These are phyloP conservation scores for Dioscorea cayenensis DNA, from an alignment of 116 monocot genomes.

Conservation along the genomic window DNA sequence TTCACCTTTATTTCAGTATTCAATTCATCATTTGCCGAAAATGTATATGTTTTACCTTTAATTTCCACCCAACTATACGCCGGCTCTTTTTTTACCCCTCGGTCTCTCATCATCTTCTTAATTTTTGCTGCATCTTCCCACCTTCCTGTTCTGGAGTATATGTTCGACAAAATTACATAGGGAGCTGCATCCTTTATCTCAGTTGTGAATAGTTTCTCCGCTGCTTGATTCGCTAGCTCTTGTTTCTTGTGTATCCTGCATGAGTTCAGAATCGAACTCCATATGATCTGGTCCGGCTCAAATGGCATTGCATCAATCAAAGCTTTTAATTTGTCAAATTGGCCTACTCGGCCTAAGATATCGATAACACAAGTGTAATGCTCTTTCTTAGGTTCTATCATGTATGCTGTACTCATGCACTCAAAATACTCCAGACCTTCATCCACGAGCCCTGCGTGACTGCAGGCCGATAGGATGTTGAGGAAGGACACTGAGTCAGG, in stretches of 20 bases:
- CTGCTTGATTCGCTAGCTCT: slow-evolving; percentile 33
- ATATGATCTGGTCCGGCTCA: slow-evolving; percentile 59
- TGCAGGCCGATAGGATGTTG: slow-evolving; percentile 62
- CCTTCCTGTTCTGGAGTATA: slow-evolving; percentile 54
- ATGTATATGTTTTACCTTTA: slow-evolving; percentile 31
- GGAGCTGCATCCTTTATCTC: slow-evolving; percentile 48
- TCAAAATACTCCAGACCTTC: slow-evolving; percentile 57
- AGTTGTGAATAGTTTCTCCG: slow-evolving; percentile 59
- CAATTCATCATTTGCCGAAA: slow-evolving; percentile 45
- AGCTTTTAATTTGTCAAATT: slow-evolving; percentile 41
- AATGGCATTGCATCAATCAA: slow-evolving; percentile 49
- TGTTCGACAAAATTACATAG: slow-evolving; percentile 73
- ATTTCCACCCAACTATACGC: slow-evolving; percentile 84
- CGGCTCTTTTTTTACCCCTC: slow-evolving; percentile 68
- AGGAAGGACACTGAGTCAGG: slow-evolving; percentile 51
- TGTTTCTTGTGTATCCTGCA: slow-evolving; percentile 64
- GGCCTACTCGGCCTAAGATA: slow-evolving; percentile 60
- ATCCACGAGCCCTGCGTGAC: slow-evolving; percentile 66
- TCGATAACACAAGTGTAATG: slow-evolving; percentile 82
- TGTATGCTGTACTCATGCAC: slow-evolving; percentile 32
- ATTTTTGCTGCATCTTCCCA: slow-evolving; percentile 65
- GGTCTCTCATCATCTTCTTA: slow-evolving; percentile 63
- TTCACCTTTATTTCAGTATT: slow-evolving; percentile 21
- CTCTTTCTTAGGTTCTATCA: slow-evolving; percentile 41
- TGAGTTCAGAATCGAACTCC: slow-evolving; percentile 70